A percentile compares a stretch with the other conserved stretches of the same genome.
These are phyloP conservation scores for Arachnopeziza araneosa DNA, from an alignment of 2,329 filamentous ascomycete genomes.

Conservation along the genomic window DNA sequence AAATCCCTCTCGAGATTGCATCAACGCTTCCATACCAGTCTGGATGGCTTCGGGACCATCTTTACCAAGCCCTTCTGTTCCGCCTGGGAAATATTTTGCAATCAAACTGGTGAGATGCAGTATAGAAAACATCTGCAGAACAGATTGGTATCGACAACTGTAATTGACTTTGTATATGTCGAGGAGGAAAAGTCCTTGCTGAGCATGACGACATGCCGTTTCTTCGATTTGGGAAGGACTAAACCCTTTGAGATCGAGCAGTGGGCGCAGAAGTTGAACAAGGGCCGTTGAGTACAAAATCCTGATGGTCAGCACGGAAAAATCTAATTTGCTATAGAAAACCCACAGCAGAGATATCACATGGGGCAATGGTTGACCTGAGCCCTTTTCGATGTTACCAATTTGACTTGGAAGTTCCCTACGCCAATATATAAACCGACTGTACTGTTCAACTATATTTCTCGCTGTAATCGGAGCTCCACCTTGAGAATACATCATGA, in stretches of 20 bases:
- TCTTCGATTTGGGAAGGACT: slow-evolving; percentile 21
- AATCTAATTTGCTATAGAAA: background rate
- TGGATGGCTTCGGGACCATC: slow-evolving; percentile 25
- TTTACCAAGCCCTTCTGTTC: slow-evolving; percentile 16
- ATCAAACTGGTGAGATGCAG: slow-evolving; percentile 30
- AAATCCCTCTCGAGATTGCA: slow-evolving; percentile 25
- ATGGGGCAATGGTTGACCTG: slow-evolving; percentile 26
- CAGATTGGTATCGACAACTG: slow-evolving; percentile 29
- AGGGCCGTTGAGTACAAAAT: slow-evolving; percentile 29
- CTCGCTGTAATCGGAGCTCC: slow-evolving; percentile 15
- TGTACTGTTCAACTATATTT: slow-evolving; percentile 25
- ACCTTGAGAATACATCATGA: slow-evolving; percentile 22
- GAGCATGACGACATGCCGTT: slow-evolving; percentile 28
- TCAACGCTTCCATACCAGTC: slow-evolving; percentile 26
- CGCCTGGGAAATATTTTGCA: slow-evolving; percentile 27
- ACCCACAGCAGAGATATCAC: slow-evolving; percentile 31
- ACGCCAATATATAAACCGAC: slow-evolving; percentile 26
- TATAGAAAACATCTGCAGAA: slow-evolving; percentile 30
- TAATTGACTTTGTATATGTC: slow-evolving; percentile 26
- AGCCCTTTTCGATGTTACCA: slow-evolving; percentile 17
- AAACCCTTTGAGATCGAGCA: slow-evolving; percentile 26
- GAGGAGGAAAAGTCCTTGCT: slow-evolving; percentile 29
- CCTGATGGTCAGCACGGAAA: slow-evolving; percentile 19
- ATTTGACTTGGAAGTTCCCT: slow-evolving; percentile 24
- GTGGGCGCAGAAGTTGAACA: slow-evolving; percentile 28